These are phyloP conservation scores for Physocladia obscura DNA, from an alignment of 192 early-diverging fungal genomes.

Conservation along the genomic window DNA sequence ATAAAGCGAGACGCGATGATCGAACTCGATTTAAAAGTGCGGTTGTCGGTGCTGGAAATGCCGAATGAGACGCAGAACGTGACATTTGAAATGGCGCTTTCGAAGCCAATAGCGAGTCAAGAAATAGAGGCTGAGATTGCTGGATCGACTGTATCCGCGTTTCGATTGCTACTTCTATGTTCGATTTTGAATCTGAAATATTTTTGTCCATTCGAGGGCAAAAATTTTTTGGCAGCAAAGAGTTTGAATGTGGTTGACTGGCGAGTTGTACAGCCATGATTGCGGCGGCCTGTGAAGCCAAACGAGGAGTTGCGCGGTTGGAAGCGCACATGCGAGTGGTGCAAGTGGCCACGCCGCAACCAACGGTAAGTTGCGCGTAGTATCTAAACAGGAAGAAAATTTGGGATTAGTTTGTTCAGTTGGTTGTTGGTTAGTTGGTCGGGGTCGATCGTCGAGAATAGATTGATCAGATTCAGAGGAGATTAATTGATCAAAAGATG, in stretches of 20 bases:
- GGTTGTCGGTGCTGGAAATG: not conserved
- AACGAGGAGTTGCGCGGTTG: conserved; percentile 27
- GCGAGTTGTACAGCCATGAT: conserved; percentile 58
- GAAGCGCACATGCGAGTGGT: conserved; percentile 47
- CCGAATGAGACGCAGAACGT: too few species aligned
- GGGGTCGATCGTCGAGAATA: too few species aligned
- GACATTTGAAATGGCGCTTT: not conserved
- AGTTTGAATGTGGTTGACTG: conserved; percentile 7
- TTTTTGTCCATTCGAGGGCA: conserved; percentile 9
- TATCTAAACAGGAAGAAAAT: conserved; percentile 34
- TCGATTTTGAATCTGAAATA: conserved; percentile 32
- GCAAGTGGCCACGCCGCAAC: conserved; percentile 47
- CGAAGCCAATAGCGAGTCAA: conserved; percentile 9
- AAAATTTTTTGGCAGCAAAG: not conserved
- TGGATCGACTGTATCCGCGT: not conserved
- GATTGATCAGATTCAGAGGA: too few species aligned
- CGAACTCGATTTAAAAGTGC: not conserved
- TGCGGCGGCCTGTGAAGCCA: conserved; percentile 47
- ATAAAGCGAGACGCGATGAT: too few species aligned
- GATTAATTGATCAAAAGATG: too few species aligned
- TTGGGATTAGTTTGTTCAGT: too few species aligned
- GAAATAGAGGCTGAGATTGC: conserved; percentile 1
- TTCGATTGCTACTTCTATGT: conserved; percentile 3
- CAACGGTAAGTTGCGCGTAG: conserved; percentile 52
- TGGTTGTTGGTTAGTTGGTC: too few species aligned